Evolutionary conservation across 352 stramenopile genomes (phyloP), one percentile per base, ranked within the genome.

Genomic region (Pythium oligandrum): DNA sequence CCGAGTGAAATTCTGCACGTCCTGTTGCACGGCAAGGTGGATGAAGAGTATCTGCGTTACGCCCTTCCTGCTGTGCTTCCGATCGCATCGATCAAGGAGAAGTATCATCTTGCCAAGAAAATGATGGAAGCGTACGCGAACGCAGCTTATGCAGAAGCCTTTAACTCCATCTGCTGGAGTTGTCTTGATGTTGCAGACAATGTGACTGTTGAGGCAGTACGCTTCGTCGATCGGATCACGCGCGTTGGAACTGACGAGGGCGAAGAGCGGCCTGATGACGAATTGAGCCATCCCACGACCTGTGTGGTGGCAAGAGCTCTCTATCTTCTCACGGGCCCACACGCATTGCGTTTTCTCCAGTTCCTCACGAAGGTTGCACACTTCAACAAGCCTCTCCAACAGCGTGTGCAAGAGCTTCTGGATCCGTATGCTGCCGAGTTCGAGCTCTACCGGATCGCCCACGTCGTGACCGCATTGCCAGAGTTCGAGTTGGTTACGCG

Each of bases 161-260:
- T 86, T 51, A 85, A 78, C 52, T 34, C 62, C n/a, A 78, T 89
- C 36, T 88, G 75, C 65, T 81, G 68, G 73, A 90, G 79, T 44
- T 89, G 77, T 51, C 62, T 90, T 44, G 79, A 92, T 51, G 66
- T 70, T 12, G 63, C 73, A 3, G 82, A 88, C 51, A 78, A 73
- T 50, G 73, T 88, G 39, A 86, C 75, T 0, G 71, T 86, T 9
- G 77, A 90, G 57, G 75, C 82, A 10, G 75, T 75, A 0, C 69
- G 73, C 44, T 69, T 92, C 34, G 61, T 88, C 30, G 75, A 86
- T 35, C 68, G 73, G 4, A 68, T 90, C 48, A 82, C 75, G 6
- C 66, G 51, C 12, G 40, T 55, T 1, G 40, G 53, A 10, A 11
- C 43, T 26, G 34, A 35, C 0, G 30, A 59, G n/a, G 44, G 38